Evolutionary conservation across 2,329 filamentous ascomycete genomes (phyloP).

Genomic region (Cercospora beticola): DNA sequence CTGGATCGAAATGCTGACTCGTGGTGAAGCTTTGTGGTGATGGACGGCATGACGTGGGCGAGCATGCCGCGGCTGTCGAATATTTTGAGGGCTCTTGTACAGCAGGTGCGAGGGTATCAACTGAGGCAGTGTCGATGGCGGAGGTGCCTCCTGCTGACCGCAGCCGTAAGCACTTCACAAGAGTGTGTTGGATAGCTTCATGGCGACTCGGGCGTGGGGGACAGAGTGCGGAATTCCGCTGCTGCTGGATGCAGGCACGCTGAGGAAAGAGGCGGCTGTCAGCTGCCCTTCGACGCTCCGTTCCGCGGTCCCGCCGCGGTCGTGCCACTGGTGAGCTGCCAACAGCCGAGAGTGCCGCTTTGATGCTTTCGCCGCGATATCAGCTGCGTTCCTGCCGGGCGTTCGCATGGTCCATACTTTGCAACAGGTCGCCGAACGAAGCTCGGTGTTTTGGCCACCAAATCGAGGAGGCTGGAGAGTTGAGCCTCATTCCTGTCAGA

Average conservation of each 20-base stretch:
- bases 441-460: background rate
- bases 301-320: background rate
- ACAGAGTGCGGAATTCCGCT: background rate
- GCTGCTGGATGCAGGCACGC: background rate
- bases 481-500: background rate
- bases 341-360: background rate
- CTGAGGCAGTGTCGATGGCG: background rate
- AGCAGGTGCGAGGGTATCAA: background rate
- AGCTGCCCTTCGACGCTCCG: background rate
- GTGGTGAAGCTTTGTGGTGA: background rate
- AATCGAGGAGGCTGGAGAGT: background rate
- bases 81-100: background rate
- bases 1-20: conserved; percentile 2
- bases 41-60: conserved; percentile 10
- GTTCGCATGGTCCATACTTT: background rate
- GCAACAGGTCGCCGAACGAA: background rate
- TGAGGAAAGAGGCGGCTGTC: background rate
- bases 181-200: background rate
- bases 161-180: background rate
- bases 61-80: background rate
- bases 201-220: background rate
- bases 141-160: conserved; percentile 1
- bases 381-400: background rate
- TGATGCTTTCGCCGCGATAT: background rate
- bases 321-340: background rate